These are phyloP conservation scores for Pyricularia pennisetigena DNA, from an alignment of 2,329 filamentous ascomycete species.

Conservation along the genomic window DNA sequence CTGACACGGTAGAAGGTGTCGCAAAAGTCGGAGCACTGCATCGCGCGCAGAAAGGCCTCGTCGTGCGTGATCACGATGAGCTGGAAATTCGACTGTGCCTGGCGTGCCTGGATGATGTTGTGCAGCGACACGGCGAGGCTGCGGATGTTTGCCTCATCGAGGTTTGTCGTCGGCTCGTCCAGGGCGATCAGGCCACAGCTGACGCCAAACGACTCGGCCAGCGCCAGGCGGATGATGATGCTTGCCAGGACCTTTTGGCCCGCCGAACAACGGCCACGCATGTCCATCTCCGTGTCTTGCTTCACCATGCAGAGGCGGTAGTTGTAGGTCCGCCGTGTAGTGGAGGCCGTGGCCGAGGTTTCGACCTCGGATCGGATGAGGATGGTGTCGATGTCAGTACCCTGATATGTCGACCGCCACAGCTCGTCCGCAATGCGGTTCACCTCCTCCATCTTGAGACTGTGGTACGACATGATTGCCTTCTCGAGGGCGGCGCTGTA, in stretches of 20 bases:
- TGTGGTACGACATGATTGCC: conserved; percentile 95
- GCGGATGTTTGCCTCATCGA: conserved; percentile 90
- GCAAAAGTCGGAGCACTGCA: conserved; percentile 89
- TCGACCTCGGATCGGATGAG: conserved; percentile 90
- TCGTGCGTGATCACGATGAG: conserved; percentile 98
- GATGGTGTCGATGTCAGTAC: conserved; percentile 94
- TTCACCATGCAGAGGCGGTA: conserved; percentile 98
- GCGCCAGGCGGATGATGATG: conserved; percentile 93
- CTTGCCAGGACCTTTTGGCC: conserved; percentile 94
- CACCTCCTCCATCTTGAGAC: conserved; percentile 96
- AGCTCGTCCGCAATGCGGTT: conserved; percentile 90
- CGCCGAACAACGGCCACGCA: conserved; percentile 94
- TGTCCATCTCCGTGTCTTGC: conserved; percentile 96
- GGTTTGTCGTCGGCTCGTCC: conserved; percentile 94
- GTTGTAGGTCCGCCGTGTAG: conserved; percentile 79
- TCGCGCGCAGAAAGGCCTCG: conserved; percentile 86
- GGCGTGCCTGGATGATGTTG: conserved; percentile 74
- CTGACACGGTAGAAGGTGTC: conserved; percentile 86
- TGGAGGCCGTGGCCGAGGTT: conserved; percentile 28
- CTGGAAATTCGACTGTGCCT: conserved; percentile 90
- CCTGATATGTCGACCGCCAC: conserved; percentile 96
- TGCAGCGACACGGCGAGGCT: conserved; percentile 78
- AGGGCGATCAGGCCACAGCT: conserved; percentile 95
- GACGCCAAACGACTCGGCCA: conserved; percentile 92
- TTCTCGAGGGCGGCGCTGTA: conserved; percentile 82